Evolutionary conservation across 495 filamentous ascomycete genomes (phyloP).

Genomic region (Achaetomiella virescens): DNA sequence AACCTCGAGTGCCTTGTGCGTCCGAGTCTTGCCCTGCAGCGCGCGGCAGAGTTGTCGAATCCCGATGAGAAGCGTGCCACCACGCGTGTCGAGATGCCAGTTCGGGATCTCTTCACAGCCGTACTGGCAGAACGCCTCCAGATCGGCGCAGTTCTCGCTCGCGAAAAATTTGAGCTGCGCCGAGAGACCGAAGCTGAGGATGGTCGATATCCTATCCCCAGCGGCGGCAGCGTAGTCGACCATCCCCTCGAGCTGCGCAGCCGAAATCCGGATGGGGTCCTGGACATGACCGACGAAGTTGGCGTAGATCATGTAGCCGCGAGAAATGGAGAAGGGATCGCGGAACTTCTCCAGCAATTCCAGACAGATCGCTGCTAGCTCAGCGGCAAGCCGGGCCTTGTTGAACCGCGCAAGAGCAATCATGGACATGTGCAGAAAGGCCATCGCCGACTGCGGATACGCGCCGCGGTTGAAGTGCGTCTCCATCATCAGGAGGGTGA

Average conservation of each 20-base stretch:
- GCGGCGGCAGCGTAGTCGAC: slow-evolving; percentile 64
- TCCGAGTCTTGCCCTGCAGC: slow-evolving; percentile 77
- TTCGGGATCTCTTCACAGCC: slow-evolving; percentile 68
- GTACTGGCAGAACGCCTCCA: slow-evolving; percentile 68
- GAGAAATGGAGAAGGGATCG: slow-evolving; percentile 63
- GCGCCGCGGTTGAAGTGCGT: slow-evolving; percentile 58
- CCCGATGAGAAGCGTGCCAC: slow-evolving; percentile 65
- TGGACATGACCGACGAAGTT: slow-evolving; percentile 71
- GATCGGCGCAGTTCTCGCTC: slow-evolving; percentile 66
- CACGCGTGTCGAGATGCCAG: slow-evolving; percentile 72
- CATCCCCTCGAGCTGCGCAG: slow-evolving; percentile 58
- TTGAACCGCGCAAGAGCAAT: slow-evolving; percentile 68
- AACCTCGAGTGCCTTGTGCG: slow-evolving; percentile 47
- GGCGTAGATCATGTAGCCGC: slow-evolving; percentile 65
- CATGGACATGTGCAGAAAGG: slow-evolving; percentile 67
- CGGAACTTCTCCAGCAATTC: slow-evolving; percentile 59
- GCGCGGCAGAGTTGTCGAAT: slow-evolving; percentile 70
- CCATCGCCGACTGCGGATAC: slow-evolving; percentile 70
- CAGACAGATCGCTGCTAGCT: slow-evolving; percentile 58
- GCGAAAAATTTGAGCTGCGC: slow-evolving; percentile 65
- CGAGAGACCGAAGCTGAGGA: slow-evolving; percentile 67
- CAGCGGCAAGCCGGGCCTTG: slow-evolving; percentile 60
- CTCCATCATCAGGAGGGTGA: slow-evolving; percentile 63
- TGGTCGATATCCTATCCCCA: slow-evolving; percentile 67
- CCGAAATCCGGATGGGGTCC: slow-evolving; percentile 52